Conservation (phyloP, 179 eudicot species). For the Pouteria campechiana region DNA sequence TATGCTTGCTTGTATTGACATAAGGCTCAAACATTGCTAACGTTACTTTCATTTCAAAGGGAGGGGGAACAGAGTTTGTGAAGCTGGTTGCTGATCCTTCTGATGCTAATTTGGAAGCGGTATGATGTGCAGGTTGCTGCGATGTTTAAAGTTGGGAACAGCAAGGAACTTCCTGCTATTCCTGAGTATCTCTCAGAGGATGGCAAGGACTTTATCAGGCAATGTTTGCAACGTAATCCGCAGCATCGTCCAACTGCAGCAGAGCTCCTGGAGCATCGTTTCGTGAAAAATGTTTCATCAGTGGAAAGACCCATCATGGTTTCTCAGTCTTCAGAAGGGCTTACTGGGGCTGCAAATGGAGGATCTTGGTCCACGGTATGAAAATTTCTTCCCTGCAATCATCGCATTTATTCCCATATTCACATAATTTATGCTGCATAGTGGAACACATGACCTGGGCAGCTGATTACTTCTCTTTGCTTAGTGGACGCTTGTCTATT, state of each 20-base stretch:
- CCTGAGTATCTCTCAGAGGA: constrained; percentile 83
- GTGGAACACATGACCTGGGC: no score
- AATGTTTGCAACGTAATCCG: constrained; percentile 79
- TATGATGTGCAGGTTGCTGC: constrained; percentile 65
- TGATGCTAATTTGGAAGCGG: no score
- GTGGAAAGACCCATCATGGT: constrained; percentile 43
- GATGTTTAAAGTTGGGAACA: constrained; percentile 89
- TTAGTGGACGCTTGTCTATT: no score
- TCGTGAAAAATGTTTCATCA: constrained; percentile 61
- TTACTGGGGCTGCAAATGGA: constrained; percentile 29
- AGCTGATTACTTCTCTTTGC: no score
- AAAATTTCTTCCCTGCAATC: no score
- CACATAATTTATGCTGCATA: no score
- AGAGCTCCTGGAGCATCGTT: constrained; percentile 71
- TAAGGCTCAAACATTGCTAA: no score
- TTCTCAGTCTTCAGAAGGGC: constrained; percentile 40
- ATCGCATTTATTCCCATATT: no score
- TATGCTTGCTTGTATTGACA: no score
- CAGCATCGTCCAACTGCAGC: constrained; percentile 65
- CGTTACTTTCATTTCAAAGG: no score
- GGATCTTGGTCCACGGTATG: constrained; percentile 33
- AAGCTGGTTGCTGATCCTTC: no score
- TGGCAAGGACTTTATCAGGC: constrained; percentile 82
- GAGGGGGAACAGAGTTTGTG: no score
- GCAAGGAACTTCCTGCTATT: constrained; percentile 85